Base-by-base conservation (phyloP, 202 grass and related monocot genomes). In the Setaria viridis region DNA sequence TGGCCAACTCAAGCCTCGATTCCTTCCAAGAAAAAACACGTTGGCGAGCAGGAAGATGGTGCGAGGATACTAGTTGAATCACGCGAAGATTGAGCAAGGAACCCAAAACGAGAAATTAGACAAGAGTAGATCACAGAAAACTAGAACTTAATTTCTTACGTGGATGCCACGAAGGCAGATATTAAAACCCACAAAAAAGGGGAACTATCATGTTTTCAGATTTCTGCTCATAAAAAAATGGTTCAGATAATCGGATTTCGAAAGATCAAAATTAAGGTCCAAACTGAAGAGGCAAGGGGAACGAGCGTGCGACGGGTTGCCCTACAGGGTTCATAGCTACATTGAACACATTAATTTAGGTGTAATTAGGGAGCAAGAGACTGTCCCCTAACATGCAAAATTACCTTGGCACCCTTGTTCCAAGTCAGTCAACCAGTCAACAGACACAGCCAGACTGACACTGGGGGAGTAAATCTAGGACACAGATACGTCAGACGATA, bases 351-450 rank as follows among this genome's bases (percentile, higher is more conserved):
- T 72, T 72, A 14, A 49, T 49, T 20, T 30, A 49, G 45, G 12
- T 4, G 30, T 30, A 72, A 70, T 25, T 13, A 71, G 5, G n/a
- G 20, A 72, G 21, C 3, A 45, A 59, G 15, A 46, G 60, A 64
- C 77, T 11, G 77, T 16, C 53, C 42, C 41, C 43, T 11, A 11
- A 9, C 67, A 56, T 20, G 45, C 35, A 58, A 82, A 86, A 84
- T 87, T 87, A 80, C 73, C 33, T 15, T 3, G 42, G 33, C 50
- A 79, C 64, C 81, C 76, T 54, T 29, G 48, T 68, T 53, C 69
- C 35, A 51, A 20, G 20, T 77, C 76, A 63, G 81, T 66, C 58
- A 11, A 78, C 57, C 49, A 71, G 88, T 86, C 89, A 91, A 85
- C 77, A 66, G 76, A 79, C 54, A 70, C 88, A 80, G 20, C 49